Evolutionary conservation across 768 basidiomycete genomes (phyloP).

Genomic region (Phylloporus scabripes): DNA sequence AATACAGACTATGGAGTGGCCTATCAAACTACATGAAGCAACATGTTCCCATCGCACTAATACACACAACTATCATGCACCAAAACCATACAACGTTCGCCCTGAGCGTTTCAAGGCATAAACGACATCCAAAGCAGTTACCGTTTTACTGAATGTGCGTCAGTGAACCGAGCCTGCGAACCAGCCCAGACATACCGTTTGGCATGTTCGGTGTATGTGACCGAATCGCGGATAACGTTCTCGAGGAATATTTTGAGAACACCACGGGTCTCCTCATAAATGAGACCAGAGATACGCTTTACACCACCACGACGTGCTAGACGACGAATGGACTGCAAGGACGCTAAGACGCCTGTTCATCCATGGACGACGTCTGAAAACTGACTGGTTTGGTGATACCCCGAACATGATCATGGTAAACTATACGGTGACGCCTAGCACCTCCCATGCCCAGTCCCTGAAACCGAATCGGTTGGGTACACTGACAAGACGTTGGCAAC

Average conservation of each 20-base stretch:
- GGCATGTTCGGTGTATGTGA: constrained; percentile 90
- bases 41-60: neutral
- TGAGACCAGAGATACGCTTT: constrained; percentile 84
- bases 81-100: constrained; percentile 74
- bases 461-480: neutral
- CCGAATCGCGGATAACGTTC: constrained; percentile 76
- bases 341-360: neutral
- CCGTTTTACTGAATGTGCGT: constrained; percentile 48
- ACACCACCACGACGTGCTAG: constrained; percentile 91
- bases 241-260: constrained; percentile 91
- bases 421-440: neutral
- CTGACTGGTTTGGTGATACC: neutral
- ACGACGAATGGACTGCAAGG: constrained; percentile 73
- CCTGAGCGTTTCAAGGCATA: constrained; percentile 69
- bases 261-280: constrained; percentile 91
- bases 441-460: neutral
- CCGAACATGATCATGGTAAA: neutral
- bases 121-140: constrained; percentile 83
- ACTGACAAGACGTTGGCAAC: neutral
- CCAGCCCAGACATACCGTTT: constrained; percentile 42
- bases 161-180: neutral
- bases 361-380: neutral
- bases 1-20: neutral
- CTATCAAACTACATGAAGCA: neutral
- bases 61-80: constrained; percentile 18